Percentiles rank a stretch among this genome's conserved stretches.
phyloP scores from a whole-genome alignment of 441 rosid species.

The Sinapis alba region DNA sequence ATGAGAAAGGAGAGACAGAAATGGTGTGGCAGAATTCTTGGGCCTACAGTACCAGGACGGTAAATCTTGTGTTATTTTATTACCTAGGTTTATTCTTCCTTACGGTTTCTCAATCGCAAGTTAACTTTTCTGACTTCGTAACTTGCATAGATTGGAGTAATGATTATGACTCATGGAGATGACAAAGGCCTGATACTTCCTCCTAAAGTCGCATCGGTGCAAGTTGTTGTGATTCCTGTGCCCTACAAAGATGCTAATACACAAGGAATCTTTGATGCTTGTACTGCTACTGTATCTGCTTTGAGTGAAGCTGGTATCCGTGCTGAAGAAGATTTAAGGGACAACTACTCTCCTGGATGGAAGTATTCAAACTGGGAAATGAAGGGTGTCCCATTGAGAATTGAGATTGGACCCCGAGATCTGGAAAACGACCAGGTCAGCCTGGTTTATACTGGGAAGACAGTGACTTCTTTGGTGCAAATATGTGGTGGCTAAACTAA shows the following conservation, averaged over 20 bases:
- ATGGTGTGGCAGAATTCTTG: constrained; percentile 99
- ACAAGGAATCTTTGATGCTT: constrained; percentile 84
- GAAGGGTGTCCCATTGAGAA: constrained; percentile 98
- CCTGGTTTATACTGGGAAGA: neutral
- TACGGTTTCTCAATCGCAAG: neutral
- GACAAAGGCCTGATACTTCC: constrained; percentile 57
- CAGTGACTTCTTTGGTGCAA: neutral
- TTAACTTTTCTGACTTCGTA: constrained; percentile 12
- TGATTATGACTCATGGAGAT: constrained; percentile 99
- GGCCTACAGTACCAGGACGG: constrained; percentile 89
- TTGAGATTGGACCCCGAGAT: constrained; percentile 97
- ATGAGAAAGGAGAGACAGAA: constrained; percentile 88
- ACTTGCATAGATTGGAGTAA: constrained; percentile 78
- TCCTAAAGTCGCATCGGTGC: constrained; percentile 87
- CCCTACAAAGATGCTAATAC: constrained; percentile 93
- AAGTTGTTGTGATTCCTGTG: constrained; percentile 89
- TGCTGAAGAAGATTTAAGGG: constrained; percentile 84
- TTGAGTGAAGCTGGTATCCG: constrained; percentile 73
- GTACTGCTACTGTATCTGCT: constrained; percentile 66
- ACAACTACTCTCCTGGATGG: constrained; percentile 98
- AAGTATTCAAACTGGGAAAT: constrained; percentile 98
- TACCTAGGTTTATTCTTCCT: neutral
- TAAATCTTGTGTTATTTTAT: constrained; percentile 35
- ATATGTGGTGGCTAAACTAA: constrained; percentile 2
- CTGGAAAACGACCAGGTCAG: constrained; percentile 84